Percentiles rank a stretch among this genome's conserved stretches.
Evolutionary conservation across 768 basidiomycete genomes (phyloP).

Genomic region (Kwoniella dejecticola): DNA sequence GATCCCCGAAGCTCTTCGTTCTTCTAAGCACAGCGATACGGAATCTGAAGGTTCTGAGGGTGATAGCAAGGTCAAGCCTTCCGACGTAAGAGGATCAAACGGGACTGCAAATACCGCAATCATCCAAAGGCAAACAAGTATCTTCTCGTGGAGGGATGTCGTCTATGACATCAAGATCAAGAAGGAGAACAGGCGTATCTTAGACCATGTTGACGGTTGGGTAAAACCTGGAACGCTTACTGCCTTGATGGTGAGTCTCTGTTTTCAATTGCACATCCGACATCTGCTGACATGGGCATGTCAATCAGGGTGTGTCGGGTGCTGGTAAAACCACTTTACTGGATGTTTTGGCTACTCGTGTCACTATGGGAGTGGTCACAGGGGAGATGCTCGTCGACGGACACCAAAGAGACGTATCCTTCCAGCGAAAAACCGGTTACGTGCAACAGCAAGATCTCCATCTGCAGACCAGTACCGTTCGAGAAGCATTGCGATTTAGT

Average conservation of each 20-base stretch:
- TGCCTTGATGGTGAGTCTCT: slow-evolving; percentile 55
- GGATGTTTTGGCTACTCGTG: slow-evolving; percentile 53
- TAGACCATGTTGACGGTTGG: slow-evolving; percentile 55
- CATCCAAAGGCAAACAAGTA: slow-evolving; percentile 53
- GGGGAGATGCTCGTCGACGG: slow-evolving; percentile 60
- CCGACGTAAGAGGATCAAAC: slow-evolving; percentile 1
- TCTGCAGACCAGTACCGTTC: slow-evolving; percentile 56
- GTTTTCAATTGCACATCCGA: slow-evolving; percentile 63
- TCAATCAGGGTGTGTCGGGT: slow-evolving; percentile 61
- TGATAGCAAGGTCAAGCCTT: slow-evolving; percentile 18
- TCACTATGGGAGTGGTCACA: slow-evolving; percentile 58
- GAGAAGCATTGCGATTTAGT: slow-evolving; percentile 58
- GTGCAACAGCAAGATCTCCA: slow-evolving; percentile 58
- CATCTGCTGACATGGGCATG: slow-evolving; percentile 62
- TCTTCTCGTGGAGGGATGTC: slow-evolving; percentile 56
- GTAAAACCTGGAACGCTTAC: slow-evolving; percentile 51
- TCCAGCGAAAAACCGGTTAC: slow-evolving; percentile 59
- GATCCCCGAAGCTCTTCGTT: slow-evolving; percentile 39
- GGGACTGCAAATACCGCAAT: slow-evolving; percentile 26
- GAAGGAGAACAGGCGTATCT: slow-evolving; percentile 58
- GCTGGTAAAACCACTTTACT: slow-evolving; percentile 56
- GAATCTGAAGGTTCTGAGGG: slow-evolving; percentile 29
- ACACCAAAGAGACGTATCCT: slow-evolving; percentile 55
- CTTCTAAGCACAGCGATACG: slow-evolving; percentile 27
- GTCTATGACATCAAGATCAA: slow-evolving; percentile 57